These are phyloP conservation scores for Beauveria rudraprayagi DNA, from an alignment of 2,329 filamentous ascomycete species.

Conservation along the genomic window DNA sequence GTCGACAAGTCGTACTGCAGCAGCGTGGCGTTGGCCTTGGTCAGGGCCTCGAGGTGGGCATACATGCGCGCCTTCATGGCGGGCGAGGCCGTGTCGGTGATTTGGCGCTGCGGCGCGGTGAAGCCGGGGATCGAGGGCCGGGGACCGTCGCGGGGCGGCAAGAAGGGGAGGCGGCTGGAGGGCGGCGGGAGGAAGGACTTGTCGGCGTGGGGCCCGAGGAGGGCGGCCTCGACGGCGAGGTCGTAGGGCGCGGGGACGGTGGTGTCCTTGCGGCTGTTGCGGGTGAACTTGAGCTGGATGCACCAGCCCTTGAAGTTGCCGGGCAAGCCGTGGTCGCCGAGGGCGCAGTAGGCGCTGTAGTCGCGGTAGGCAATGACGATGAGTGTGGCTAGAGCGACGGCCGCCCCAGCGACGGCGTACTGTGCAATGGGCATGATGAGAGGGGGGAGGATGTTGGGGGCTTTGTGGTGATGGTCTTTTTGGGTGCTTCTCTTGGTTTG, in stretches of 20 bases:
- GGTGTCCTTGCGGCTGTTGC: constrained; percentile 17
- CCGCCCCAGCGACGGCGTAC: background rate
- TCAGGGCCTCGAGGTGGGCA: constrained; percentile 10
- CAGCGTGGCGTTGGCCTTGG: constrained; percentile 2
- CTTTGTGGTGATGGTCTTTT: background rate
- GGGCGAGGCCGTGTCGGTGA: constrained; percentile 9
- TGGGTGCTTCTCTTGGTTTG: background rate
- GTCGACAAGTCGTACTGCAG: constrained; percentile 13
- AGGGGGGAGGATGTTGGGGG: background rate
- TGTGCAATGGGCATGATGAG: background rate
- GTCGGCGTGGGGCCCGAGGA: constrained; percentile 12
- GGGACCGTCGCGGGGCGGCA: constrained; percentile 8
- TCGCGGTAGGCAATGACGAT: constrained; percentile 12
- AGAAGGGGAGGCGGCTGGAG: background rate
- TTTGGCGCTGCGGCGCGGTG: constrained; percentile 16
- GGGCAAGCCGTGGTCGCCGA: constrained; percentile 36
- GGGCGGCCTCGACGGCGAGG: constrained; percentile 16
- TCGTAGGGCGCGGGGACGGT: constrained; percentile 18
- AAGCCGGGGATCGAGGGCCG: constrained; percentile 13
- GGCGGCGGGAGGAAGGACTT: constrained; percentile 11
- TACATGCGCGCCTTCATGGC: constrained; percentile 14
- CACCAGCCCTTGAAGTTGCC: constrained; percentile 32
- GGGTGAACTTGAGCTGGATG: constrained; percentile 16
- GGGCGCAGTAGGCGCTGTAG: constrained; percentile 32
- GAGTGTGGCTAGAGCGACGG: background rate